These are phyloP conservation scores for Naematelia encephala DNA, from an alignment of 768 basidiomycete species.

Conservation along the genomic window DNA sequence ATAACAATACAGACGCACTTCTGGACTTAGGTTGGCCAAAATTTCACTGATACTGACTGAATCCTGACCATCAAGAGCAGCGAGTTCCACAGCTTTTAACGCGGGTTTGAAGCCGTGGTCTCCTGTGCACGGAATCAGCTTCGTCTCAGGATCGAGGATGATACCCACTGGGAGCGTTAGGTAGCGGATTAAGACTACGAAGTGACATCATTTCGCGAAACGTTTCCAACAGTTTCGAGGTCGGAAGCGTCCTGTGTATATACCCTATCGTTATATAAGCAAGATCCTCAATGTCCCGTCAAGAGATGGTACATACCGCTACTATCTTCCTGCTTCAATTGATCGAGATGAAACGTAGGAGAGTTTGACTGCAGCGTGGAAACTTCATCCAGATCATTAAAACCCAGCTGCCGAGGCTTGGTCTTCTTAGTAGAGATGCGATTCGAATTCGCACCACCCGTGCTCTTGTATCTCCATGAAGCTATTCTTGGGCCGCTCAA, in stretches of 20 bases:
- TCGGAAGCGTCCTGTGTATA: background rate
- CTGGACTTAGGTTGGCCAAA: constrained; percentile 33
- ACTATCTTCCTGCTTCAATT: no score
- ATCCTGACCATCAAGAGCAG: background rate
- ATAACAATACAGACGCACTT: constrained; percentile 23
- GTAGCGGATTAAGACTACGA: constrained; percentile 11
- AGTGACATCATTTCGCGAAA: constrained; percentile 18
- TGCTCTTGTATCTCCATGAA: no score
- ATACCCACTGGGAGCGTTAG: constrained; percentile 10
- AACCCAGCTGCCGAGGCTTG: no score
- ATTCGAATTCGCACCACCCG: no score
- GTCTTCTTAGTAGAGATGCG: no score
- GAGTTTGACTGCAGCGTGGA: no score
- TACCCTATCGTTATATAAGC: constrained; percentile 12
- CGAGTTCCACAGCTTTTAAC: background rate
- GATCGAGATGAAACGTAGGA: no score
- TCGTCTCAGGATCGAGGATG: background rate
- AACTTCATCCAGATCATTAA: no score
- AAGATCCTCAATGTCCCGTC: no score
- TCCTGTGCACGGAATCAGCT: background rate
- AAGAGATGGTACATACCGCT: no score
- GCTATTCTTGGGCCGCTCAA: no score
- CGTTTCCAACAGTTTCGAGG: constrained; percentile 8
- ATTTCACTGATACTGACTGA: constrained; percentile 32
- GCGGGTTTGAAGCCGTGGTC: background rate